A percentile compares a stretch with the other conserved stretches of the same genome.
Evolutionary conservation across 2,329 filamentous ascomycete species (phyloP).

Genomic region (Neonectria hederae): DNA sequence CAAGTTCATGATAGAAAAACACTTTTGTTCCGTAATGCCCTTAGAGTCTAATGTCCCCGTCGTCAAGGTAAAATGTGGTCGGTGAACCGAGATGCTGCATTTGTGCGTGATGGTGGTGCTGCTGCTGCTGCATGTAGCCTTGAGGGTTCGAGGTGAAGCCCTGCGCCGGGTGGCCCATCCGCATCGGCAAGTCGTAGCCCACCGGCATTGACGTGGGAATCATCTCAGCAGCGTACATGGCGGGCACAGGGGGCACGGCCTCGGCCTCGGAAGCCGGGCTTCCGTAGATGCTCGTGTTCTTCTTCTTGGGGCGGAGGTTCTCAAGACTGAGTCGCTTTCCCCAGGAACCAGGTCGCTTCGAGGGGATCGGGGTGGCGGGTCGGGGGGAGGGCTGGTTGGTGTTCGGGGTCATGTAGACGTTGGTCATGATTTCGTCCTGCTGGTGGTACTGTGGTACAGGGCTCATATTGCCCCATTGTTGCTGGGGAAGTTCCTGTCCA

Average conservation of each 20-base stretch:
- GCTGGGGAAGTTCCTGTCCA: constrained; percentile 41
- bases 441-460: constrained; percentile 43
- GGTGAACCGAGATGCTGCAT: constrained; percentile 43
- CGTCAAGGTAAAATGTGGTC: constrained; percentile 43
- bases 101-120: constrained; percentile 26
- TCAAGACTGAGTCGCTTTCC: constrained; percentile 51
- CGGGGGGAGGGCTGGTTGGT: constrained; percentile 41
- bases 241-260: constrained; percentile 41
- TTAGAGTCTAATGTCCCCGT: constrained; percentile 43
- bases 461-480: constrained; percentile 40
- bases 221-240: constrained; percentile 42
- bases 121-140: constrained; percentile 32
- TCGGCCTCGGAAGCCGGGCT: constrained; percentile 42
- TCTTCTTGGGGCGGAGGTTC: constrained; percentile 50
- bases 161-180: constrained; percentile 38
- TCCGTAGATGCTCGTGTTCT: constrained; percentile 45
- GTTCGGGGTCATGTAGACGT: constrained; percentile 39
- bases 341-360: constrained; percentile 53
- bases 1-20: constrained; percentile 29
- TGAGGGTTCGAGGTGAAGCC: constrained; percentile 38
- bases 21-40: constrained; percentile 11
- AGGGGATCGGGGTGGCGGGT: constrained; percentile 51
- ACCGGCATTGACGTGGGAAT: constrained; percentile 42
- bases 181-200: constrained; percentile 44
- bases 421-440: constrained; percentile 42